Percentiles rank a stretch among this genome's conserved stretches.
Conservation (phyloP, 495 filamentous ascomycete species). For the Patellaria atrata region DNA sequence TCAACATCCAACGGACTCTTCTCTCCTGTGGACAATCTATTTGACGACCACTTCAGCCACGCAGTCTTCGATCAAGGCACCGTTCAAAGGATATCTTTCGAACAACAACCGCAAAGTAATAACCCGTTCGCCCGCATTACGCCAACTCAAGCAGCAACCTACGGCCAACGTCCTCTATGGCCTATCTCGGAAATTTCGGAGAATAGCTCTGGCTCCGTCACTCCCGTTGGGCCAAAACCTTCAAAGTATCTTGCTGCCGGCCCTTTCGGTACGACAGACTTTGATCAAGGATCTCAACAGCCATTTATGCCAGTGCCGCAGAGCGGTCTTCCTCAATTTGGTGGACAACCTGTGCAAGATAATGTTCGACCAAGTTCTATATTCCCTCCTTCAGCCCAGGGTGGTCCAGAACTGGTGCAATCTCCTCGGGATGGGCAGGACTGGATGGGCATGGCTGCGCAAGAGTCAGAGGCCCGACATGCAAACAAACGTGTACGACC, state of each 20-base stretch:
- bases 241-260: constrained; percentile 21
- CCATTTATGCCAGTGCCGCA: constrained; percentile 30
- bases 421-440: constrained; percentile 49
- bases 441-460: constrained; percentile 36
- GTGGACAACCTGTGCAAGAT: constrained; percentile 18
- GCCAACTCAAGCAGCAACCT: constrained; percentile 29
- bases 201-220: constrained; percentile 27
- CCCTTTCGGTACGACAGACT: constrained; percentile 24
- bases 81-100: not conserved
- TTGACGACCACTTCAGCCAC: not conserved
- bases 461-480: constrained; percentile 41
- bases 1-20: constrained; percentile 12
- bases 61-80: constrained; percentile 12
- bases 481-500: constrained; percentile 57
- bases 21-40: constrained; percentile 10
- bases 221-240: constrained; percentile 26
- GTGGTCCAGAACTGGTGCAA: constrained; percentile 32
- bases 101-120: constrained; percentile 29
- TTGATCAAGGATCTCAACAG: constrained; percentile 30
- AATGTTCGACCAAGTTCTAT: constrained; percentile 21
- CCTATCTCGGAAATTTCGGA: constrained; percentile 25
- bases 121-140: constrained; percentile 34
- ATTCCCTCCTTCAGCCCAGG: constrained; percentile 22
- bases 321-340: constrained; percentile 21
- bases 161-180: constrained; percentile 30